A percentile compares a stretch with the other conserved stretches of the same genome.
These are phyloP conservation scores for Coleophoma crateriformis DNA, from an alignment of 2,329 filamentous ascomycete genomes.

Conservation along the genomic window DNA sequence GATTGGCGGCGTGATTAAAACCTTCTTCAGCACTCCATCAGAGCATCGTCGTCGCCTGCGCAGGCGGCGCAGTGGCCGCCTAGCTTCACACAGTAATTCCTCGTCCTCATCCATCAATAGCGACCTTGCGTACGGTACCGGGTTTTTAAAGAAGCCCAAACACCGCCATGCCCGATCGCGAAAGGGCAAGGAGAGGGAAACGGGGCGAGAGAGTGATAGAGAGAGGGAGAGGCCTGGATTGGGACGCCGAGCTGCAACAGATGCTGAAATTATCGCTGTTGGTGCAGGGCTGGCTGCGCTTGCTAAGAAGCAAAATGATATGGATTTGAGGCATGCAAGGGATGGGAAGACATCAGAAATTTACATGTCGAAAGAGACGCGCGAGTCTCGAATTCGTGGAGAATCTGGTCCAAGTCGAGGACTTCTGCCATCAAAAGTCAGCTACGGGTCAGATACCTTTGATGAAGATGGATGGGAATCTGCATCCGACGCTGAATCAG, in stretches of 20 bases:
- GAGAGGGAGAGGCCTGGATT: slow-evolving; percentile 10
- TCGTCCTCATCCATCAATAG: slow-evolving; percentile 64
- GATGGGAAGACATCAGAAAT: slow-evolving; percentile 13
- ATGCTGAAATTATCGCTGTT: slow-evolving; percentile 40
- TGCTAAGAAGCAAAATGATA: slow-evolving; percentile 31
- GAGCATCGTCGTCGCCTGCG: slow-evolving; percentile 38
- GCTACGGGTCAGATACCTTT: slow-evolving; percentile 19
- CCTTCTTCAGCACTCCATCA: slow-evolving; percentile 59
- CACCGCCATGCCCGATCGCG: slow-evolving; percentile 17
- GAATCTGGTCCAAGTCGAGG: slow-evolving; percentile 14
- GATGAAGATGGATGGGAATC: slow-evolving; percentile 55
- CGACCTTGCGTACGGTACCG: slow-evolving; percentile 63
- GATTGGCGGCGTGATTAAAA: slow-evolving; percentile 40
- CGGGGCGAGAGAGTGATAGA: slow-evolving; percentile 17
- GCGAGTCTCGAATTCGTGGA: slow-evolving; percentile 4
- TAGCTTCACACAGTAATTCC: slow-evolving; percentile 55
- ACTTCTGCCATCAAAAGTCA: slow-evolving; percentile 20
- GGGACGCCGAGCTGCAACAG: slow-evolving; percentile 24
- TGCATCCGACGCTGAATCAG: slow-evolving; percentile 45
- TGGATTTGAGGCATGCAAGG: slow-evolving; percentile 27
- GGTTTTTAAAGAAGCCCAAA: slow-evolving; percentile 34
- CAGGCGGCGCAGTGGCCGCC: slow-evolving; percentile 40
- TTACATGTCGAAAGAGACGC: slow-evolving; percentile 1
- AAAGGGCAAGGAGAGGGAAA: slow-evolving; percentile 21
- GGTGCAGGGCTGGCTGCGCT: slow-evolving; percentile 40